These are phyloP conservation scores for Colletotrichum acutatum DNA, from an alignment of 2,329 filamentous ascomycete genomes.

Conservation along the genomic window DNA sequence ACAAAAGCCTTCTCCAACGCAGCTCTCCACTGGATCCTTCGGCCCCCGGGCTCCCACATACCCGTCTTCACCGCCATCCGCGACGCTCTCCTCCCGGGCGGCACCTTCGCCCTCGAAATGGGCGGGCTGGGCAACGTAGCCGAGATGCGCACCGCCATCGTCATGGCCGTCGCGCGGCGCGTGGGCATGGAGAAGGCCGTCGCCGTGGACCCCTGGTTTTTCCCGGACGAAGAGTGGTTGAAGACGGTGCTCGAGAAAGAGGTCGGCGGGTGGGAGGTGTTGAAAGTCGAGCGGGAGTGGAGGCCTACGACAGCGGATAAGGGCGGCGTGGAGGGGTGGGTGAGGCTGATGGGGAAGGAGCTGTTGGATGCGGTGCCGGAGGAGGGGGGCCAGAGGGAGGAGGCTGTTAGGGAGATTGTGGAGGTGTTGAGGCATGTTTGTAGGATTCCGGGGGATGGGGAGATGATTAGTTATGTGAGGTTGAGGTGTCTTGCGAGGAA, in stretches of 20 bases:
- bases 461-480: constrained; percentile 64
- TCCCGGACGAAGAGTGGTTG: constrained; percentile 73
- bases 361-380: constrained; percentile 65
- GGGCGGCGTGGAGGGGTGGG: constrained; percentile 74
- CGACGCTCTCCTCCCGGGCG: constrained; percentile 63
- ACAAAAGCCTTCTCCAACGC: constrained; percentile 75
- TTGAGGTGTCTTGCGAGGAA: constrained; percentile 61
- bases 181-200: constrained; percentile 60
- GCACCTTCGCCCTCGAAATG: constrained; percentile 75
- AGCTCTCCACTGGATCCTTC: constrained; percentile 75
- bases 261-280: constrained; percentile 60
- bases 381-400: constrained; percentile 58
- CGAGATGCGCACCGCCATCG: constrained; percentile 69
- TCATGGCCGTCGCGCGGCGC: constrained; percentile 63
- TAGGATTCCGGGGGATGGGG: constrained; percentile 66
- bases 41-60: constrained; percentile 52
- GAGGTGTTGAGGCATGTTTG: constrained; percentile 66
- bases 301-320: constrained; percentile 68
- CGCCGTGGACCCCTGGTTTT: constrained; percentile 75
- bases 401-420: constrained; percentile 63
- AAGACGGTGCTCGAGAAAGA: constrained; percentile 51
- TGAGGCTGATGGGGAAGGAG: constrained; percentile 70
- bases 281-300: constrained; percentile 71
- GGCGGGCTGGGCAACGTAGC: constrained; percentile 76
- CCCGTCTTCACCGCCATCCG: constrained; percentile 65